phyloP scores from a whole-genome alignment of 1,284 basidiomycete genomes.

The Ustilago sp. region DNA sequence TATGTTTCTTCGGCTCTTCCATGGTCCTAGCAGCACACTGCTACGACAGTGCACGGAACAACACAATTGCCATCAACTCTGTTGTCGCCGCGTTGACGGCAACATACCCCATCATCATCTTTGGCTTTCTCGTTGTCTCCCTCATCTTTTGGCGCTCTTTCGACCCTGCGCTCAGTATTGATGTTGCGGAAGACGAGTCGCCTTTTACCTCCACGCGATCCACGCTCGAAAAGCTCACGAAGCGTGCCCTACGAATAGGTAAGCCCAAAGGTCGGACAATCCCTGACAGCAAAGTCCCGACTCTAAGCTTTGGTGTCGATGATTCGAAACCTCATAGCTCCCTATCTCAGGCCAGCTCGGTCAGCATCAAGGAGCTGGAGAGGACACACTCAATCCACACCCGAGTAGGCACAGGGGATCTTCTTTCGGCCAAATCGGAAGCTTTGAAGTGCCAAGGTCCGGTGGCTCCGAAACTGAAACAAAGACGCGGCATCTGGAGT shows the following conservation, averaged over 20 bases:
- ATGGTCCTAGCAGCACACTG: not conserved
- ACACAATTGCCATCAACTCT: conserved; percentile 4
- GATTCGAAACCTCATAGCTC: not conserved
- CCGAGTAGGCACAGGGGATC: not conserved
- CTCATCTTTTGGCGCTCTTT: conserved; percentile 35
- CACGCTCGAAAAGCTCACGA: not conserved
- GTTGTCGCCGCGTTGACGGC: conserved; percentile 10
- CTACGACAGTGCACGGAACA: conserved; percentile 19
- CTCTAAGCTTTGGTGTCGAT: not conserved
- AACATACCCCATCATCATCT: conserved; percentile 10
- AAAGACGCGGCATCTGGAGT: not conserved
- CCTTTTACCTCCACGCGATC: conserved; percentile 2
- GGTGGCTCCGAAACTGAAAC: not conserved
- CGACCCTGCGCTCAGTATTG: conserved; percentile 43
- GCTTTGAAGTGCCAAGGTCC: not conserved
- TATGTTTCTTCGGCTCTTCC: conserved; percentile 15
- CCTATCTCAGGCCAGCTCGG: not conserved
- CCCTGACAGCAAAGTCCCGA: not conserved
- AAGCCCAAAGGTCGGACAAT: not conserved
- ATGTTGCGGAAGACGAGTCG: conserved; percentile 20
- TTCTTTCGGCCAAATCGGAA: not conserved
- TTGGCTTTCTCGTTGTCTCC: conserved; percentile 10
- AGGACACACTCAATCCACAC: not conserved
- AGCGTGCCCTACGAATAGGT: not conserved
- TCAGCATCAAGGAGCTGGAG: not conserved